Evolutionary conservation across 2,329 filamentous ascomycete species (phyloP).

Genomic region (Purpureocillium lavendulum): DNA sequence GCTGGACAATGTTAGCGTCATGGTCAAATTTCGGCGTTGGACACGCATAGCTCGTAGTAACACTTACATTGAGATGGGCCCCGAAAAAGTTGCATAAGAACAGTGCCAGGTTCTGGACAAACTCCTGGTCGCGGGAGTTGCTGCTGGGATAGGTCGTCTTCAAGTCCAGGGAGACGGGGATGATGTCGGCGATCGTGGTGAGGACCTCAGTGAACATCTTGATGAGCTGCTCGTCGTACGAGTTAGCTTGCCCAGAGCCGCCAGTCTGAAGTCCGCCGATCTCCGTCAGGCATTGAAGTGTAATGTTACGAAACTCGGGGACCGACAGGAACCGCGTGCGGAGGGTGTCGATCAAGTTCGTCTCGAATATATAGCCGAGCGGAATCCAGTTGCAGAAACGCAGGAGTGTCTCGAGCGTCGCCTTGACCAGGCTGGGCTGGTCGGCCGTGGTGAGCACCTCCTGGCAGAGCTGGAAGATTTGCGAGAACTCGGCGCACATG

Average conservation of each 20-base stretch:
- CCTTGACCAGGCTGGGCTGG: constrained; percentile 82
- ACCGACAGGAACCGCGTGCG: constrained; percentile 87
- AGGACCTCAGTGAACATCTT: constrained; percentile 98
- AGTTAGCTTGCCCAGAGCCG: constrained; percentile 53
- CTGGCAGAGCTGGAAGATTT: constrained; percentile 95
- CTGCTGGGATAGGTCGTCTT: constrained; percentile 87
- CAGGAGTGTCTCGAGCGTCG: constrained; percentile 91
- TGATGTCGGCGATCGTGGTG: constrained; percentile 86
- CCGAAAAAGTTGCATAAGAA: constrained; percentile 97
- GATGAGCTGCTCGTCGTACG: constrained; percentile 91
- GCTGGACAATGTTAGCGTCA: constrained; percentile 32
- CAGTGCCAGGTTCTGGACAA: constrained; percentile 91
- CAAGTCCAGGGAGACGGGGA: constrained; percentile 81
- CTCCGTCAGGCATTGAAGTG: constrained; percentile 92
- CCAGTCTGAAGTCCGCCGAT: constrained; percentile 90
- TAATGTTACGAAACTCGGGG: constrained; percentile 93
- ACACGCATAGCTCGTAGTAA: background rate
- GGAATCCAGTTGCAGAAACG: constrained; percentile 99
- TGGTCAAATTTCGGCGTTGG: background rate
- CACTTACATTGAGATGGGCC: constrained; percentile 71
- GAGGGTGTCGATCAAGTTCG: constrained; percentile 87
- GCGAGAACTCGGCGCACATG: constrained; percentile 98
- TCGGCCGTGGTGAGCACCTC: constrained; percentile 88
- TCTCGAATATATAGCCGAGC: constrained; percentile 97
- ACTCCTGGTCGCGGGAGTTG: constrained; percentile 91